Evolutionary conservation across 1,284 basidiomycete species (phyloP).

Genomic region (Apiotrichum siamense): DNA sequence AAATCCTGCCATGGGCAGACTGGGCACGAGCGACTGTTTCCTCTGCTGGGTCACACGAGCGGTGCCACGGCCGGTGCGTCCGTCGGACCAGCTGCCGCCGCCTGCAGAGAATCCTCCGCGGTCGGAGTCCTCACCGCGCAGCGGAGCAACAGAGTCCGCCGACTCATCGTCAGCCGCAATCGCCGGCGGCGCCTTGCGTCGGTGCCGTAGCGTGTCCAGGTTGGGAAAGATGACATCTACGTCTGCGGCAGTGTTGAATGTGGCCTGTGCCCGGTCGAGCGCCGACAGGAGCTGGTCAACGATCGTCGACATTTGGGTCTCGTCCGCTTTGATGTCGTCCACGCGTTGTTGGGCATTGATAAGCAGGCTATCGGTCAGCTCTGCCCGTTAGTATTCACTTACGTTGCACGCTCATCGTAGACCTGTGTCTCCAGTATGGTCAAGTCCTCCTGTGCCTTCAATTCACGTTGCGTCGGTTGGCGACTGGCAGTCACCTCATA

Average conservation of each 20-base stretch:
- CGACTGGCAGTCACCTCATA: not conserved
- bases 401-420: constrained; percentile 10
- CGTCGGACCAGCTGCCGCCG: not conserved
- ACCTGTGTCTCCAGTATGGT: constrained; percentile 9
- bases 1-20: constrained; percentile 10
- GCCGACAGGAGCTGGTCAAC: constrained; percentile 29
- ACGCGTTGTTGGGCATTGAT: not conserved
- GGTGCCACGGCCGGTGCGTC: constrained; percentile 2
- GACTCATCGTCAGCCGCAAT: not conserved
- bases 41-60: not conserved
- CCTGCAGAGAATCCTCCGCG: not conserved
- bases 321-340: not conserved
- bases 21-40: constrained; percentile 4
- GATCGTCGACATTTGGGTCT: constrained; percentile 19
- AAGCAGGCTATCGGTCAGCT: constrained; percentile 4
- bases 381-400: not conserved
- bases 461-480: constrained; percentile 5
- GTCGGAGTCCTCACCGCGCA: not conserved
- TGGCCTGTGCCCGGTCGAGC: constrained; percentile 26
- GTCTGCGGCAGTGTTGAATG: constrained; percentile 24
- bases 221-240: constrained; percentile 25
- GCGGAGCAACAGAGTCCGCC: constrained; percentile 5
- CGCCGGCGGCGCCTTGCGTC: not conserved
- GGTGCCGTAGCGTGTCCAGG: constrained; percentile 11
- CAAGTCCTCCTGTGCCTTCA: constrained; percentile 3